Conservation (phyloP, 148 eudicot genomes). For the Heliamphora exappendiculata region DNA sequence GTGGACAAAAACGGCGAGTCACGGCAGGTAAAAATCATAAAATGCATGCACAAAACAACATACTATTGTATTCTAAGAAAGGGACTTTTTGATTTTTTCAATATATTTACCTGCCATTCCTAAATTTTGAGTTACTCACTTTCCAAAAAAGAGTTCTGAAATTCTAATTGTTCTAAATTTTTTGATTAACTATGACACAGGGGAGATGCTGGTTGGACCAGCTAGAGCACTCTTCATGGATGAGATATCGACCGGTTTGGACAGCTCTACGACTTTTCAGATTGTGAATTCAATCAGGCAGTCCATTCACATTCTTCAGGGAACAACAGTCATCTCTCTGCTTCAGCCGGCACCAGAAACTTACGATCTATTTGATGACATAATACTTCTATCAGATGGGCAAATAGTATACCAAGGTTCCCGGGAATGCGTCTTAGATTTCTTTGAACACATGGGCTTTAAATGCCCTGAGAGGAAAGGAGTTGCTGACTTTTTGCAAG, state of each 20-base stretch:
- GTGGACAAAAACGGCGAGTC: conserved; percentile 25
- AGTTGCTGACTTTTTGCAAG: conserved; percentile 47
- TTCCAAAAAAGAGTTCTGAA: neutral
- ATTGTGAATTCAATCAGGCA: conserved; percentile 41
- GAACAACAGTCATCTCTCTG: conserved; percentile 40
- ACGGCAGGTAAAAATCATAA: conserved; percentile 19
- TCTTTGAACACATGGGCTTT: conserved; percentile 43
- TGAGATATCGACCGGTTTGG: conserved; percentile 55
- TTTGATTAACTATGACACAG: conserved; percentile 12
- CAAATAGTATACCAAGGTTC: conserved; percentile 48
- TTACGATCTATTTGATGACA: conserved; percentile 46
- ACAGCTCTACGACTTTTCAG: conserved; percentile 46
- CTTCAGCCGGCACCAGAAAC: conserved; percentile 54
- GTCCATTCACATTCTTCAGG: conserved; percentile 32
- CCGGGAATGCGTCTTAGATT: conserved; percentile 35
- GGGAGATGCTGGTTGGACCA: conserved; percentile 56
- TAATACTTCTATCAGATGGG: conserved; percentile 49
- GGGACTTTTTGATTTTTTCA: too few relatives aligned
- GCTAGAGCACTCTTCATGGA: conserved; percentile 45
- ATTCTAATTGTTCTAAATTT: neutral
- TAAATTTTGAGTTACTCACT: neutral
- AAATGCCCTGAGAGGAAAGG: conserved; percentile 52
- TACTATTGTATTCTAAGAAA: too few relatives aligned
- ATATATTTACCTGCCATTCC: too few relatives aligned
- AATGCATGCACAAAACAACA: too few relatives aligned